Evolutionary conservation across 192 early-diverging fungal genomes (phyloP).

Genomic region (Linnemannia zychae): DNA sequence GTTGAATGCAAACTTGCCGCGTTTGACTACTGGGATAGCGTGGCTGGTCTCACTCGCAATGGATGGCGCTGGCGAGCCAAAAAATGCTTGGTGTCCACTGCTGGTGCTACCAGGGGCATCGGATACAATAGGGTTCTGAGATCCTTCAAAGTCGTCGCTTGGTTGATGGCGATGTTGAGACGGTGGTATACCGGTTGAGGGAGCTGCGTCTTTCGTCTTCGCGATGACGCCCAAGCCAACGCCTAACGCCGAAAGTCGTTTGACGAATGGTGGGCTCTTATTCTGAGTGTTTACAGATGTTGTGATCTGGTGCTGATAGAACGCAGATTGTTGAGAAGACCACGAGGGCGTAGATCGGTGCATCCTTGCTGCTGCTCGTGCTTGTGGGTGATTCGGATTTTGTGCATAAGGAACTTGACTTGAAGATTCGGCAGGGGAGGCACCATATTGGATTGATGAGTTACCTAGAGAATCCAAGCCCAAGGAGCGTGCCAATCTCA

Average conservation of each 20-base stretch:
- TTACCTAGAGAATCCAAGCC: constrained; percentile 30
- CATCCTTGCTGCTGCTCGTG: neutral
- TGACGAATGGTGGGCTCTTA: neutral
- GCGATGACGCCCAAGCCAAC: neutral
- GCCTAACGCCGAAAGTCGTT: neutral
- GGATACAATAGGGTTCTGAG: neutral
- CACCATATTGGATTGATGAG: neutral
- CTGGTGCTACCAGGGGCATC: neutral
- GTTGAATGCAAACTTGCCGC: constrained; percentile 52
- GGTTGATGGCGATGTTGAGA: neutral
- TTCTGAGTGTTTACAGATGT: neutral
- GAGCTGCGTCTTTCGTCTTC: neutral
- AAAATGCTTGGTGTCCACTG: neutral
- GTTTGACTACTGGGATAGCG: neutral
- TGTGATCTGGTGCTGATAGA: constrained; percentile 13
- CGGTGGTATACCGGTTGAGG: neutral
- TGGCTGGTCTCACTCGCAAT: neutral
- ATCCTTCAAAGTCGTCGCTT: neutral
- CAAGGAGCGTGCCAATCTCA: constrained; percentile 28
- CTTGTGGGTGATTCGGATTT: neutral
- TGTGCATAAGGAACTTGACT: neutral
- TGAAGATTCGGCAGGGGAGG: neutral
- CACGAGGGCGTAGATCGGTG: constrained; percentile 37
- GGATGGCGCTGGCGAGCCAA: neutral
- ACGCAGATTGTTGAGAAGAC: constrained; percentile 48